Percentiles rank a stretch among this genome's conserved stretches.
phyloP scores from a whole-genome alignment of 805 yeast genomes.

The Sugiyamaella lignohabitans region DNA sequence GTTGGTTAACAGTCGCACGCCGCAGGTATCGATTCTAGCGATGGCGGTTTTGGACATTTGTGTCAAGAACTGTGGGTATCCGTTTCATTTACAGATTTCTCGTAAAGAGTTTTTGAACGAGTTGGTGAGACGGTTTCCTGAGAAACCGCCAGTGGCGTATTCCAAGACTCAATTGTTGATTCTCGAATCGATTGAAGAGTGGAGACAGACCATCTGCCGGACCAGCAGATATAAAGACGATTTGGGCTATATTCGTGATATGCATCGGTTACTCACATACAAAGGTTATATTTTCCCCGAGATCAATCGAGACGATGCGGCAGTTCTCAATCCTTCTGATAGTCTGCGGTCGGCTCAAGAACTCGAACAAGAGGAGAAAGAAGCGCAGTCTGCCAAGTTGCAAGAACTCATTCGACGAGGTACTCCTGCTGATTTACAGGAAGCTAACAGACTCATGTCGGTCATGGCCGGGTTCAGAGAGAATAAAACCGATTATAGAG shows the following conservation, averaged over 20 bases:
- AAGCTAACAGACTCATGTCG: slow-evolving; percentile 95
- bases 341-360: slow-evolving; percentile 83
- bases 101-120: slow-evolving; percentile 92
- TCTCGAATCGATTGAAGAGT: slow-evolving; percentile 88
- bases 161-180: slow-evolving; percentile 77
- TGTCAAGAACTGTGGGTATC: slow-evolving; percentile 97
- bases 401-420: slow-evolving; percentile 95
- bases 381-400: slow-evolving; percentile 89
- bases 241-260: slow-evolving; percentile 84
- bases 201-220: slow-evolving; percentile 92
- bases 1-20: slow-evolving; percentile 72
- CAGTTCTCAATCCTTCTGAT: slow-evolving; percentile 87
- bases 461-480: slow-evolving; percentile 97
- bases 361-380: slow-evolving; percentile 82
- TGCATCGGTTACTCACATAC: slow-evolving; percentile 83
- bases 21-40: slow-evolving; percentile 80
- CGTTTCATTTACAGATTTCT: slow-evolving; percentile 89
- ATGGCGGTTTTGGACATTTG: slow-evolving; percentile 70
- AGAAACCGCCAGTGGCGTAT: slow-evolving; percentile 82
- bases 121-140: slow-evolving; percentile 88
- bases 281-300: slow-evolving; percentile 95
- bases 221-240: slow-evolving; percentile 89
- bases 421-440: slow-evolving; percentile 88
- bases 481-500: slow-evolving; percentile 62
- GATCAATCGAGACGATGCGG: slow-evolving; percentile 81